Base-by-base conservation (phyloP, 2,329 filamentous ascomycete genomes). In the Fonsecaea nubica region DNA sequence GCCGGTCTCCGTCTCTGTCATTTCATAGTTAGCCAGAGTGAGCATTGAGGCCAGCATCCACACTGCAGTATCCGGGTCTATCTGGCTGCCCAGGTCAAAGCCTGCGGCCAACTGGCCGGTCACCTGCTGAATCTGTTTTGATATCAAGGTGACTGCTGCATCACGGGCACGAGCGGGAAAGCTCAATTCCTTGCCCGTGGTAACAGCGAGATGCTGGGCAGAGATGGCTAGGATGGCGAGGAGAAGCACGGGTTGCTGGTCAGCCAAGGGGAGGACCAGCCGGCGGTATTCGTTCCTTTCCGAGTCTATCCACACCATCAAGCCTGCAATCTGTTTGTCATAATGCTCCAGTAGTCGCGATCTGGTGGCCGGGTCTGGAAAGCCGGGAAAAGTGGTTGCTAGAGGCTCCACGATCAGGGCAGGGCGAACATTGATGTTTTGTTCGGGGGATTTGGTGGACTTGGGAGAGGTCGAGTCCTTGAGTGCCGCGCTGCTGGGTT, bases 291-390 rank as follows among this genome's bases (percentile, higher is more conserved):
- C 68, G 52, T 69, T 69, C 57, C 48, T 62, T 7, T 67, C 68
- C 4, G 68, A 69, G 35, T 69, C 68, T 50, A 69, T 67, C 68
- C 68, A 69, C 18, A 69, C 68, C 68, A 69, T 69, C 38, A 69
- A 57, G 4, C 68, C 68, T 13, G 68, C 68, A 45, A 69, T 69
- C 40, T 69, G 64, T 42, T 62, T 63, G 48, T 69, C 68, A 59
- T 69, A 69, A 36, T 69, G 65, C 4, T 98, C 77, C 91, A 86
- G 25, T 81, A 83, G 77, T 97, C 94, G 76, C 93, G 97, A 62
- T 88, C 87, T 1, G 90, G 89, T 52, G 97, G 84, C 75, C 87
- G 88, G 72, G 87, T 83, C 77, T 97, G 84, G 81, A 97, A 98
- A 61, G 4, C 53, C 68, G 3, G 68, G 68, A 33, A 69, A 67